Percentiles rank a stretch among this genome's conserved stretches.
Conservation (phyloP, 257 asterid genomes). For the Rehmannia glutinosa region DNA sequence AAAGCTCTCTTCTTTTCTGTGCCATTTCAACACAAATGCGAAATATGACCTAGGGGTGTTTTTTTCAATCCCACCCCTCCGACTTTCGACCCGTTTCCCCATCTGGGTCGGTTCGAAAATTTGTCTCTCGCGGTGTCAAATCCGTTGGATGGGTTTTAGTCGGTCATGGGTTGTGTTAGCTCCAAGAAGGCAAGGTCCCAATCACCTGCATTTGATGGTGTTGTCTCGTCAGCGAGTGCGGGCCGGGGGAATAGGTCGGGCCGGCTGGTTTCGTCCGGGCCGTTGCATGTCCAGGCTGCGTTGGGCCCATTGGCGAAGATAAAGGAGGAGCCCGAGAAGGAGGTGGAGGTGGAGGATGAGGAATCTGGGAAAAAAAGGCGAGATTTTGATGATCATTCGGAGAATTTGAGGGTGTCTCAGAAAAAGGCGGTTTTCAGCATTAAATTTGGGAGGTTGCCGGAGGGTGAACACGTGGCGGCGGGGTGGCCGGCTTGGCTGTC, state of each 20-base stretch:
- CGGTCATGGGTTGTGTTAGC: conserved; percentile 93
- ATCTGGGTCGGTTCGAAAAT: conserved; percentile 32
- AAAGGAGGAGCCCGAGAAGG: conserved; percentile 49
- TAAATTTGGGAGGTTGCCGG: conserved; percentile 48
- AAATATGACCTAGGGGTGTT: conserved; percentile 37
- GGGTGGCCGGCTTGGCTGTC: conserved; percentile 92
- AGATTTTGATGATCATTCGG: conserved; percentile 15
- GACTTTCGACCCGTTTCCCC: conserved; percentile 33
- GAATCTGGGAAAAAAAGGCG: conserved; percentile 19
- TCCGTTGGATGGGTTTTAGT: conserved; percentile 55
- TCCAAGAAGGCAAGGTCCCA: conserved; percentile 57
- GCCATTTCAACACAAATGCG: conserved; percentile 18
- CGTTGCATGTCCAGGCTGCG: conserved; percentile 21
- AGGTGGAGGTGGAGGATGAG: conserved; percentile 34
- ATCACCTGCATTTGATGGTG: conserved; percentile 28
- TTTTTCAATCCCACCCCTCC: conserved; percentile 19
- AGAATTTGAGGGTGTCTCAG: conserved; percentile 26
- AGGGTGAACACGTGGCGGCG: conserved; percentile 57
- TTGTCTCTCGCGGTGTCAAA: conserved; percentile 3
- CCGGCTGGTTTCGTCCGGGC: conserved; percentile 19
- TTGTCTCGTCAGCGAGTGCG: conserved; percentile 20
- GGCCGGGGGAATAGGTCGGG: conserved; percentile 18
- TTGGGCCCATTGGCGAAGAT: conserved; percentile 46
- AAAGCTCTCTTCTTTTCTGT: not conserved
- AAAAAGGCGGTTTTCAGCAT: conserved; percentile 37